These are phyloP conservation scores for Beauveria sp. DNA, from an alignment of 2,329 filamentous ascomycete genomes.

Conservation along the genomic window DNA sequence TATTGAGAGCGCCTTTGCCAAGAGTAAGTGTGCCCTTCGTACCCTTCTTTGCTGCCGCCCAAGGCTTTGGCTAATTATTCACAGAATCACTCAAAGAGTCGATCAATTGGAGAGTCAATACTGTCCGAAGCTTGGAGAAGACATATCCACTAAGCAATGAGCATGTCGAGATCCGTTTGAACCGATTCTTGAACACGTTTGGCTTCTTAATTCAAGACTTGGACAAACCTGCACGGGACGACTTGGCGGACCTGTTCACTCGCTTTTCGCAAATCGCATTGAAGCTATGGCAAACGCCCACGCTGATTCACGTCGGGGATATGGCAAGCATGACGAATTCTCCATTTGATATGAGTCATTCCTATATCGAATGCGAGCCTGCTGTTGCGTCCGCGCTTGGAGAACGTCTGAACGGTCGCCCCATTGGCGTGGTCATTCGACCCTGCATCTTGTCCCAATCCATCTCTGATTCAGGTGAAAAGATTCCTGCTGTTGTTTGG, in stretches of 20 bases:
- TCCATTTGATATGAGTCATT: accelerated
- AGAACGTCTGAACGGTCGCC: neutral
- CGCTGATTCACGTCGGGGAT: neutral
- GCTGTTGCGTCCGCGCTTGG: neutral
- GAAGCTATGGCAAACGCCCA: neutral
- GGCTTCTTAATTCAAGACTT: neutral
- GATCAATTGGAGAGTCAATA: neutral
- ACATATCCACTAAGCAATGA: accelerated
- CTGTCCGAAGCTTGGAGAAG: neutral
- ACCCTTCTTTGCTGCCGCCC: neutral
- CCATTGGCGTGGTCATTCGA: neutral
- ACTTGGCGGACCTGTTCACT: neutral
- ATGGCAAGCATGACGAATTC: accelerated
- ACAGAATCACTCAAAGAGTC: neutral
- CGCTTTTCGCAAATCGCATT: neutral
- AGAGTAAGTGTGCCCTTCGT: neutral
- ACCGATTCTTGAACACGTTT: neutral
- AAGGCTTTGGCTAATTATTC: neutral
- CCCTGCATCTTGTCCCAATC: neutral
- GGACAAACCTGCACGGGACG: neutral
- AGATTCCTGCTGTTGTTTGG: neutral
- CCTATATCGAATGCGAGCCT: neutral
- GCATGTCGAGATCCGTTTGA: accelerated
- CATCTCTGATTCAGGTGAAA: neutral
- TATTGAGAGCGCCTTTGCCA: neutral